Base-by-base conservation (phyloP, 1,284 basidiomycete genomes). In the Meira nashicola region DNA sequence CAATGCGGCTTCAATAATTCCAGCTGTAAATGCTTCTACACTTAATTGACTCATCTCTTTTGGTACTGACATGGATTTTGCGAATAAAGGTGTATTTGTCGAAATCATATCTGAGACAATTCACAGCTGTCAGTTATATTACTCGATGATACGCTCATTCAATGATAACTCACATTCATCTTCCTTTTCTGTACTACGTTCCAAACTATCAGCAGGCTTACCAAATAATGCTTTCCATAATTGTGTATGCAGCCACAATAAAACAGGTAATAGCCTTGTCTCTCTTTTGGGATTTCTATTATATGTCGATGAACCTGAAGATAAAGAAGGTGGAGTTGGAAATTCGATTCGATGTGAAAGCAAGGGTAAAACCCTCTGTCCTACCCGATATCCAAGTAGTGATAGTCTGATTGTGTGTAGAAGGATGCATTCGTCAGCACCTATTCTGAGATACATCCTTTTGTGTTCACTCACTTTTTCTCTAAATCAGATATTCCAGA, bases 201-300 rank as follows among this genome's bases (percentile, higher is more conserved):
- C 93, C 51, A 98, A 86, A 1, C 88, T 90, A 76, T 97, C 95
- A 12, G 95, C 95, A 3, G 90, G 83, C 76, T 88, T 89, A 1
- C 92, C 92, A 76, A 96, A 98, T 14, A 92, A 88, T 25, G 92
- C 88, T 64, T 88, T 87, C 88, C 94, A 98, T 23, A 98, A 86
- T 66, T 92, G 89, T 0, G 67, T 66, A 50, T 77, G 75, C 25
- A 79, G 60, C 74, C 73, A 79, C 0, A 74, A 56, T 47, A 77
- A 56, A 14, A 65, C 66, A 12, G 73, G 69, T 39, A 76, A 39
- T 23, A 76, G 53, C 63, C 66, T 62, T n/a, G 69, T 75, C 39
- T 77, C 76, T 8, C 74, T 55, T 46, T 68, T 70, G 11, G 74
- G 78, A 39, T 66, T 67, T 40, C 74, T 72, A 0, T 43, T 33